A percentile compares a stretch with the other conserved stretches of the same genome.
Conservation (phyloP, 2,329 filamentous ascomycete genomes). For the Calonectria leucothoes region DNA sequence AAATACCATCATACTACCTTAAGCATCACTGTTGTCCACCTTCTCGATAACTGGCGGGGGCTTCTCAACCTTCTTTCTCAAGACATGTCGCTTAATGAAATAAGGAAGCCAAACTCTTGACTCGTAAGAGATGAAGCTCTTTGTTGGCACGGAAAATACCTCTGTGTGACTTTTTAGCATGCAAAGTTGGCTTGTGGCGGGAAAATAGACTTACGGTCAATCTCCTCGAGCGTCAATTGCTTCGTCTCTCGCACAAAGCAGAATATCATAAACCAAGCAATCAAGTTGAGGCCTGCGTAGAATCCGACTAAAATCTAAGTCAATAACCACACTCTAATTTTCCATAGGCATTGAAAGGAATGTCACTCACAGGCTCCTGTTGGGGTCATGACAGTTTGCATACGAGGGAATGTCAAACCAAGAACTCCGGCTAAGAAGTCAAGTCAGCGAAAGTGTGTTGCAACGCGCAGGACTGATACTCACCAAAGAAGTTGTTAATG, state of each 20-base stretch:
- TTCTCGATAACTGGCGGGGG: slow-evolving; percentile 46
- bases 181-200: neutral
- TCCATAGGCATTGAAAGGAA: rapidly evolving
- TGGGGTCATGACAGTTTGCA: slow-evolving; percentile 45
- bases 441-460: slow-evolving; percentile 19
- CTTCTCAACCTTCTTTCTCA: slow-evolving; percentile 46
- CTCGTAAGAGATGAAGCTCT: slow-evolving; percentile 47
- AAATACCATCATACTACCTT: neutral
- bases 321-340: neutral
- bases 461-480: neutral
- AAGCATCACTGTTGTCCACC: neutral
- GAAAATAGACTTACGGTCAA: slow-evolving; percentile 29
- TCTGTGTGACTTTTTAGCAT: slow-evolving; percentile 2
- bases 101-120: slow-evolving; percentile 48
- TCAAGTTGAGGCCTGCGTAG: slow-evolving; percentile 57
- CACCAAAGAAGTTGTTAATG: slow-evolving; percentile 48
- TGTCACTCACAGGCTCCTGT: slow-evolving; percentile 45
- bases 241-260: slow-evolving; percentile 60
- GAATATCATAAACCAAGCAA: slow-evolving; percentile 59
- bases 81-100: slow-evolving; percentile 52
- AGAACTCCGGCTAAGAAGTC: slow-evolving; percentile 37
- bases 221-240: slow-evolving; percentile 57
- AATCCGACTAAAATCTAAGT: slow-evolving; percentile 46
- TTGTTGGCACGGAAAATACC: slow-evolving; percentile 31
- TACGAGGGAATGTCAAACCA: slow-evolving; percentile 47